Evolutionary conservation across 371 early-diverging fungal genomes (phyloP).

Genomic region (Entomophthora muscae): DNA sequence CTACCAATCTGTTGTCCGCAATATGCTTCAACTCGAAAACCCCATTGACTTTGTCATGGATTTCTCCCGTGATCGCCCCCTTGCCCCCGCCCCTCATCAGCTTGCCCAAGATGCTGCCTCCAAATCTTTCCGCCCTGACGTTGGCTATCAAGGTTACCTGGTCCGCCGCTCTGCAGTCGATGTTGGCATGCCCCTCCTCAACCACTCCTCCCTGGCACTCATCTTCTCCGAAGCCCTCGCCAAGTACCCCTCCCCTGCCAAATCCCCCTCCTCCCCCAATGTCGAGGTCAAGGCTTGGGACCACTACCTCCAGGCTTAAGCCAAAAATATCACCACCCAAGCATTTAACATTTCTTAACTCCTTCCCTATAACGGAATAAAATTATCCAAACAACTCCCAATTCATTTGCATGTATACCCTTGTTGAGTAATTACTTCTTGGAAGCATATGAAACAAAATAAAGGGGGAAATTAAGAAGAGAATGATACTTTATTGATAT

Average conservation of each 20-base stretch:
- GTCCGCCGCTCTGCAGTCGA: conserved; percentile 77
- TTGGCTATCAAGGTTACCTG: background rate
- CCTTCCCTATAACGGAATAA: no score
- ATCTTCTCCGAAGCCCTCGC: conserved; percentile 60
- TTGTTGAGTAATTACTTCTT: no score
- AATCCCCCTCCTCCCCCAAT: background rate
- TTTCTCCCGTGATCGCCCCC: background rate
- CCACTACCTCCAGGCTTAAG: no score
- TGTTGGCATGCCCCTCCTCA: conserved; percentile 71
- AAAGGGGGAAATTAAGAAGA: no score
- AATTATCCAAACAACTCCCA: no score
- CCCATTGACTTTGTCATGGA: background rate
- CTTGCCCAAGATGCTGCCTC: background rate
- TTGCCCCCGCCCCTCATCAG: background rate
- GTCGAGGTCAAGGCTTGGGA: background rate
- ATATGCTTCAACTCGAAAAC: background rate
- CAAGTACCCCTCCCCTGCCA: conserved; percentile 12
- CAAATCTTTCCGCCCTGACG: background rate
- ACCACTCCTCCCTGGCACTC: conserved; percentile 60
- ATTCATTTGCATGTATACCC: no score
- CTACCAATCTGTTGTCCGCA: background rate
- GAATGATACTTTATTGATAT: no score
- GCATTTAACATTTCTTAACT: no score
- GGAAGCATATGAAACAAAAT: no score
- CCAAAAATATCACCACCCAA: no score